Conservation (phyloP, 306 rosid species). For the Parietaria judaica region DNA sequence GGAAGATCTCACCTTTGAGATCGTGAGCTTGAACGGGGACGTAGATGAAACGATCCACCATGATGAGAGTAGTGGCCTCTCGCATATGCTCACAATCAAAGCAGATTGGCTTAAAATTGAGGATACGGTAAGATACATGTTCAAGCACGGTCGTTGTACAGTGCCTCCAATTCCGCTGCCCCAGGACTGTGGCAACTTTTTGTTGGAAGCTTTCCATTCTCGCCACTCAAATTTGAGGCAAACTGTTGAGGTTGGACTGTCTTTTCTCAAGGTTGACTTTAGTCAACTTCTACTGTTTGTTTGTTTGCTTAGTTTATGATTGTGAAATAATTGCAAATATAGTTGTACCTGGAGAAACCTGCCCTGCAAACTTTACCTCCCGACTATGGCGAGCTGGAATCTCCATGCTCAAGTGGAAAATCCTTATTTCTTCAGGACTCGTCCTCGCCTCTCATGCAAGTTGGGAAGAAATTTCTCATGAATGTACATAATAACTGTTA, state of each 20-base stretch:
- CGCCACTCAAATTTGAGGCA: constrained; percentile 24
- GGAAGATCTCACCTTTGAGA: constrained; percentile 38
- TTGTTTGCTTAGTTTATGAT: constrained; percentile 7
- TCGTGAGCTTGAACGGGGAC: constrained; percentile 32
- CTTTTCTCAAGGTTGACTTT: background rate
- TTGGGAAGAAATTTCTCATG: constrained; percentile 5
- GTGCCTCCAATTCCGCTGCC: constrained; percentile 34
- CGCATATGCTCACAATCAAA: constrained; percentile 42
- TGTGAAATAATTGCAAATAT: constrained; percentile 9
- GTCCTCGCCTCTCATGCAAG: constrained; percentile 4
- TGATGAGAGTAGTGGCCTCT: constrained; percentile 26
- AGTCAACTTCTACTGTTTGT: background rate
- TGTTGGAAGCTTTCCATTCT: constrained; percentile 41
- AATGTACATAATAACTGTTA: background rate
- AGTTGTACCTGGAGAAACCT: constrained; percentile 27
- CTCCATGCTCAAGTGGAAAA: constrained; percentile 3
- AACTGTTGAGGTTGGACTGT: constrained; percentile 28
- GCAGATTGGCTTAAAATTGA: constrained; percentile 20
- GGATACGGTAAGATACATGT: constrained; percentile 29
- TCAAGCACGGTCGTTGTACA: constrained; percentile 40
- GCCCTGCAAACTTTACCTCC: background rate
- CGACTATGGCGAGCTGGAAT: constrained; percentile 10
- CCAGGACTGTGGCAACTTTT: constrained; percentile 21
- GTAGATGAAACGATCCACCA: constrained; percentile 37
- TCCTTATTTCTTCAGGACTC: constrained; percentile 13